Evolutionary conservation across 1,139 yeast genomes (phyloP), one percentile per base, ranked within the genome.

Genomic region (Chernovozyma aurita): DNA sequence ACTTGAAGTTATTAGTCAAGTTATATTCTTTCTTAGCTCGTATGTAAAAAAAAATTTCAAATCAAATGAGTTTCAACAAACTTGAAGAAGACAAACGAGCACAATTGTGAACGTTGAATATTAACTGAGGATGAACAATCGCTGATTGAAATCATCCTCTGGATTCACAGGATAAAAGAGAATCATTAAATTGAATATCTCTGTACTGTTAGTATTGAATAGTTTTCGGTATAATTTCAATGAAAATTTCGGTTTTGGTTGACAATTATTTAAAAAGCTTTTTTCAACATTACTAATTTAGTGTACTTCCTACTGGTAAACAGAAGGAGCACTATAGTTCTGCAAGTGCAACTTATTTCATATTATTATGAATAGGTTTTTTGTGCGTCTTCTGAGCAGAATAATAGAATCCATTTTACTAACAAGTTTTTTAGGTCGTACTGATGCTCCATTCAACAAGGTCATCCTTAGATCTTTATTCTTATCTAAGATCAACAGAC

Each of bases 11-110:
- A 69, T 84, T 92, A 76, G 98, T 92, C 71, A 90, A 90, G 83
- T 80, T 92, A 63, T 92, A 90, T 86, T 76, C 97, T 65, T 94
- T 87, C 95, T 81, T 92, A 76, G 97, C 97, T 77, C 97, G 98
- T 85, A 85, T 75, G 95, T 85, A 73, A n/a, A n/a, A n/a, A n/a
- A n/a, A n/a, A n/a, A n/a, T n/a, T 46, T 30, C 30, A 27, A 13
- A 21, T 39, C 22, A 26, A 36, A 35, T n/a, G n/a, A n/a, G n/a
- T n/a, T 17, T 24, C 22, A 31, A 38, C 31, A 28, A 24, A 27
- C n/a, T n/a, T 21, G 24, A 33, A 37, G 44, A 41, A 42, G 47
- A 43, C 11, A 7, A 21, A 21, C 11, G 24, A 21, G 24, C 11
- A 21, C 24, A 7, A 21, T n/a, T n/a, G n/a, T n/a, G n/a, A n/a